These are phyloP conservation scores for Aspergillus unguis DNA, from an alignment of 2,329 filamentous ascomycete species.

Conservation along the genomic window DNA sequence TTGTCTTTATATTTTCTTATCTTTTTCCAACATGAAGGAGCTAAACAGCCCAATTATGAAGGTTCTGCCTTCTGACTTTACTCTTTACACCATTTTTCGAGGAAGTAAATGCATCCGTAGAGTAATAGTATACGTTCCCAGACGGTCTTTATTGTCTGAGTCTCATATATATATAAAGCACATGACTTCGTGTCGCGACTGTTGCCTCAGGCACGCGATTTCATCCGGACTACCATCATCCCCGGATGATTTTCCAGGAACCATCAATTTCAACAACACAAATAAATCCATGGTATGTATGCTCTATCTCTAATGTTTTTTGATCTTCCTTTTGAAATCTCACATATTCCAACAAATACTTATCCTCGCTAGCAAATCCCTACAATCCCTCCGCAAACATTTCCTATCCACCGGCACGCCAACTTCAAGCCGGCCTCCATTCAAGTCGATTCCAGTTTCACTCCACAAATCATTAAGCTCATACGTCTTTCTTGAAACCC, in stretches of 20 bases:
- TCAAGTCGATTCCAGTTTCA: too few relatives aligned
- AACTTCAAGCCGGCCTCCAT: too few relatives aligned
- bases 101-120: too few relatives aligned
- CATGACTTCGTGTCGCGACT: constrained; percentile 33
- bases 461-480: too few relatives aligned
- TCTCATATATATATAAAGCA: constrained; percentile 12
- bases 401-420: background rate
- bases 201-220: constrained; percentile 27
- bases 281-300: background rate
- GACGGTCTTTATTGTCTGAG: too few relatives aligned
- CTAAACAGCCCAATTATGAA: background rate
- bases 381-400: background rate
- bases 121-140: too few relatives aligned
- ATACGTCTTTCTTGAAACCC: too few relatives aligned
- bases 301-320: background rate
- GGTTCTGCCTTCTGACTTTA: background rate
- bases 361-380: background rate
- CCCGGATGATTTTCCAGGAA: constrained; percentile 8
- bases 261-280: background rate
- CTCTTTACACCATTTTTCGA: too few relatives aligned
- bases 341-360: too few relatives aligned
- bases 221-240: constrained; percentile 19
- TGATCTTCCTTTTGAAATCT: background rate
- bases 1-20: constrained; percentile 22
- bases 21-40: background rate